A percentile compares a stretch with the other conserved stretches of the same genome.
Evolutionary conservation across 2,329 filamentous ascomycete species (phyloP).

Genomic region (Ophiocordyceps sinensis): DNA sequence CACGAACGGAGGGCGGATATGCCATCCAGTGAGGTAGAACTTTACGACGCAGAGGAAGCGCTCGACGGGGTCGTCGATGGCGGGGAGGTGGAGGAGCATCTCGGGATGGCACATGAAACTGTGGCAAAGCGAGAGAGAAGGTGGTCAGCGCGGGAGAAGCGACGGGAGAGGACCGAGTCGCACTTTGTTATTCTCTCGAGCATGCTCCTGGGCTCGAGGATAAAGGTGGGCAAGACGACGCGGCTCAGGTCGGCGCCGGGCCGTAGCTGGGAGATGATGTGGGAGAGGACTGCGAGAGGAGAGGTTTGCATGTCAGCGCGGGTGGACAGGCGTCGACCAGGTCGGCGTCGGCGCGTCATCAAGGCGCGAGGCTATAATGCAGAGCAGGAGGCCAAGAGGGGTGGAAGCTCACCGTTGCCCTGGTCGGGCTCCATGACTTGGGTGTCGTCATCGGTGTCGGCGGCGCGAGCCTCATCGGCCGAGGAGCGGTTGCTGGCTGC

Average conservation of each 20-base stretch:
- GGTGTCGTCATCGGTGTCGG: conserved; percentile 50
- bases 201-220: conserved; percentile 95
- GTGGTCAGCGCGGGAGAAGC: conserved; percentile 1
- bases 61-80: conserved; percentile 75
- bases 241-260: conserved; percentile 90
- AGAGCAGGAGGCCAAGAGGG: neutral
- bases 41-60: conserved; percentile 93
- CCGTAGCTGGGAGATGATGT: conserved; percentile 94
- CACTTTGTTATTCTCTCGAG: conserved; percentile 97
- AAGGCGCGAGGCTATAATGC: neutral
- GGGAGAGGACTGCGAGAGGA: conserved; percentile 57
- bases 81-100: conserved; percentile 75
- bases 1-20: conserved; percentile 88
- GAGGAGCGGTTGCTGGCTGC: conserved; percentile 39
- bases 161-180: conserved; percentile 11
- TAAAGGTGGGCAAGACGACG: conserved; percentile 92
- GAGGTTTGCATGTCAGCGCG: no score
- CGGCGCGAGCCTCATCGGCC: conserved; percentile 35
- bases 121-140: conserved; percentile 3
- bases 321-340: neutral
- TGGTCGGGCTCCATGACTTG: conserved; percentile 80
- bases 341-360: neutral
- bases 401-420: conserved; percentile 61
- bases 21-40: conserved; percentile 97
- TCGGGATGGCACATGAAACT: conserved; percentile 99